Conservation (phyloP, 768 basidiomycete genomes). For the Pulveroboletus sp. region DNA sequence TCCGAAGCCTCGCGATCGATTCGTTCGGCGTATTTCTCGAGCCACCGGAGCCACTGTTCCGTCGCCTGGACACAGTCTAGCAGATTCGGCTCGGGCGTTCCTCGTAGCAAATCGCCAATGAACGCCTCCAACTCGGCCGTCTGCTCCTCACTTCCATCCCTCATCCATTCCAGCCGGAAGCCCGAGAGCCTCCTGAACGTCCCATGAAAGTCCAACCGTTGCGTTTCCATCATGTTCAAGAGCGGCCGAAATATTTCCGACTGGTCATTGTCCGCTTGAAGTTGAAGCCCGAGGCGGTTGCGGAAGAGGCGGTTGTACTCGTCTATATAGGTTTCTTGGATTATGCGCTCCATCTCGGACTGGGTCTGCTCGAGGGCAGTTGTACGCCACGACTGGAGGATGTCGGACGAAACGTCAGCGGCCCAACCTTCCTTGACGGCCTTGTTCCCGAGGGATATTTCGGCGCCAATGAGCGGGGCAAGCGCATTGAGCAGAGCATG, state of each 20-base stretch:
- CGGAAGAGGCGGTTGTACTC: constrained; percentile 71
- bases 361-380: constrained; percentile 48
- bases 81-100: constrained; percentile 43
- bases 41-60: constrained; percentile 57
- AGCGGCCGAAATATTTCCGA: constrained; percentile 56
- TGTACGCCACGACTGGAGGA: constrained; percentile 57
- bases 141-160: constrained; percentile 10
- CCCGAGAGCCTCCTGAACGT: constrained; percentile 70
- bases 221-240: constrained; percentile 65
- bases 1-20: constrained; percentile 48
- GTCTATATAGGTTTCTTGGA: constrained; percentile 52
- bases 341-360: constrained; percentile 56
- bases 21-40: constrained; percentile 55
- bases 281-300: constrained; percentile 76
- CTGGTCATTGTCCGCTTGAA: constrained; percentile 55
- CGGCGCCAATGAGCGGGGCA: constrained; percentile 82
- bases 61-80: constrained; percentile 43
- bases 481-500: constrained; percentile 73
- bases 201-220: constrained; percentile 82
- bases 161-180: constrained; percentile 47
- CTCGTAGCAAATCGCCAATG: constrained; percentile 40
- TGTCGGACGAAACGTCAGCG: constrained; percentile 43
- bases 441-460: constrained; percentile 50
- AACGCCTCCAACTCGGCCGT: constrained; percentile 34
- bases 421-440: constrained; percentile 60